phyloP scores from a whole-genome alignment of 1,284 basidiomycete species.

The Austroboletus rostrupii region DNA sequence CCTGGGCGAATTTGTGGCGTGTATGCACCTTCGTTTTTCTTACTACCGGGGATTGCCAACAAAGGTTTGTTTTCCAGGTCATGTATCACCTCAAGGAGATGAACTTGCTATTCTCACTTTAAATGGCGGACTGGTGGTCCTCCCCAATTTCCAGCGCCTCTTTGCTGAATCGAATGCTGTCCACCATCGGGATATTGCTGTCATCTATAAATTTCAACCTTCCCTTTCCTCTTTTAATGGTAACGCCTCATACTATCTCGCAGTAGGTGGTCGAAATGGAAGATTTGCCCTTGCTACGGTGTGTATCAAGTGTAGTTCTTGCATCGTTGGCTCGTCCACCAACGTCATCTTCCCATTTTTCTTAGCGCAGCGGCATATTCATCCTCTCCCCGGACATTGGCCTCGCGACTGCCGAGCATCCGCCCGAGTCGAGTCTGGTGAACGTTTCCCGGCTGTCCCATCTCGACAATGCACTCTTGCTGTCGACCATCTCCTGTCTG shows the following conservation, averaged over 20 bases:
- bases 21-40: conserved; percentile 13
- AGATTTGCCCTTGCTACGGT: conserved; percentile 52
- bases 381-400: conserved; percentile 33
- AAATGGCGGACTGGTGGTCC: conserved; percentile 44
- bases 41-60: conserved; percentile 3
- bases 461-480: conserved; percentile 34
- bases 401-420: conserved; percentile 16
- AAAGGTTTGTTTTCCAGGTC: conserved; percentile 39
- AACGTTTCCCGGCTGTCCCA: conserved; percentile 34
- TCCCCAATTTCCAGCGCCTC: conserved; percentile 51
- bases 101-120: conserved; percentile 49
- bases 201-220: conserved; percentile 41
- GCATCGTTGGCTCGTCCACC: no score
- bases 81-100: conserved; percentile 54
- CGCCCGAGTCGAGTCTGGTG: conserved; percentile 21
- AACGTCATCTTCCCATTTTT: no score
- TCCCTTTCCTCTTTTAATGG: conserved; percentile 14
- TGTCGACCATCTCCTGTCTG: conserved; percentile 46
- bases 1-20: conserved; percentile 25
- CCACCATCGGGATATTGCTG: conserved; percentile 34
- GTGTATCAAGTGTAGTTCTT: conserved; percentile 15
- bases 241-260: conserved; percentile 44
- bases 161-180: conserved; percentile 25
- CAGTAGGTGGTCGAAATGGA: conserved; percentile 41
- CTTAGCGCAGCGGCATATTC: conserved; percentile 48